A percentile compares a stretch with the other conserved stretches of the same genome.
Evolutionary conservation across 2,329 filamentous ascomycete genomes (phyloP).

Genomic region (Aspergillus tamarii): DNA sequence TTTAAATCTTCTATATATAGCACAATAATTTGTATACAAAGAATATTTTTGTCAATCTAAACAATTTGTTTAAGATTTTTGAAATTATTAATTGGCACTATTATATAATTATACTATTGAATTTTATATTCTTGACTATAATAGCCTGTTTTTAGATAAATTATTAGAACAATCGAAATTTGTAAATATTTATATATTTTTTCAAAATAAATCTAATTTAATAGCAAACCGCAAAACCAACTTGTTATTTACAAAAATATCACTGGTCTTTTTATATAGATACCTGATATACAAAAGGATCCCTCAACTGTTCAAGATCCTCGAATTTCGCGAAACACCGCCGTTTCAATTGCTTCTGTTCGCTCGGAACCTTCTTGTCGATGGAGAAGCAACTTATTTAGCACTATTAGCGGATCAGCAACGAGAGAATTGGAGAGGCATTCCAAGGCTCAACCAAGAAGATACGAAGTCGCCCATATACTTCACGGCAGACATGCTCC

Average conservation of each 20-base stretch:
- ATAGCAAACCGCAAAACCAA: background rate
- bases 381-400: background rate
- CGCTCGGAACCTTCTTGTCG: background rate
- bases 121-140: background rate
- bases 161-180: background rate
- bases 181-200: background rate
- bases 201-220: background rate
- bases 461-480: background rate
- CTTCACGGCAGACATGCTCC: background rate
- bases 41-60: constrained; percentile 29
- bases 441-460: background rate
- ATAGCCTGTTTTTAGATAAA: background rate
- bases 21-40: constrained; percentile 26
- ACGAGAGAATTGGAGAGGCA: background rate
- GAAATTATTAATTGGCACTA: constrained; percentile 16
- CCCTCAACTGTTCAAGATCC: background rate
- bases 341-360: background rate
- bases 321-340: background rate
- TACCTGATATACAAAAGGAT: background rate
- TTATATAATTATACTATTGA: background rate
- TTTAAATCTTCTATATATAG: constrained; percentile 27
- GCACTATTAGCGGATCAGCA: background rate
- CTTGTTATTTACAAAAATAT: background rate
- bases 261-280: background rate
- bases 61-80: constrained; percentile 7